A percentile compares a stretch with the other conserved stretches of the same genome.
phyloP scores from a whole-genome alignment of 1,284 basidiomycete species.

The Ganoderma lingzhi region DNA sequence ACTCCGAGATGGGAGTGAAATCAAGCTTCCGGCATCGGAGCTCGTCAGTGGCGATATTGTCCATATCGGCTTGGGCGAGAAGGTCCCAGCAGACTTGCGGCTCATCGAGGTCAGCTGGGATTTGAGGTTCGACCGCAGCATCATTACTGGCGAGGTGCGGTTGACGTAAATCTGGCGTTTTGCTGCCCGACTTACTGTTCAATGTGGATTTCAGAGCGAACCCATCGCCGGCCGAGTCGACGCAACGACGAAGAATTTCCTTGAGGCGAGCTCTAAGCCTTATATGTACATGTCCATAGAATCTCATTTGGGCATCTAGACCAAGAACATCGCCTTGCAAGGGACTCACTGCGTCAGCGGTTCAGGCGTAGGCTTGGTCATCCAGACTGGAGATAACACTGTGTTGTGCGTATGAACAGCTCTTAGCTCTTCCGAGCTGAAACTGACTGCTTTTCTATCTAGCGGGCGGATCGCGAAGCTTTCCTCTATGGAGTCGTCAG shows the following conservation, averaged over 20 bases:
- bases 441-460: neutral
- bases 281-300: conserved; percentile 45
- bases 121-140: conserved; percentile 63
- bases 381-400: conserved; percentile 64
- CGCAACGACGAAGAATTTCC: conserved; percentile 22
- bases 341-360: conserved; percentile 69
- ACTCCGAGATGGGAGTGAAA: conserved; percentile 47
- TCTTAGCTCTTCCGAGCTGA: neutral
- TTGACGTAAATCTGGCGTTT: conserved; percentile 45
- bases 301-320: conserved; percentile 61
- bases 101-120: conserved; percentile 55
- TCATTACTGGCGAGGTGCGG: conserved; percentile 66
- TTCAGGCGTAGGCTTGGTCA: conserved; percentile 62
- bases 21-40: conserved; percentile 44
- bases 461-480: conserved; percentile 66
- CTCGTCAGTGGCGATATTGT: conserved; percentile 39
- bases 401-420: conserved; percentile 45
- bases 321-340: conserved; percentile 67
- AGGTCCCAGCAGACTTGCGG: conserved; percentile 56
- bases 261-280: conserved; percentile 8
- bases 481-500: conserved; percentile 50
- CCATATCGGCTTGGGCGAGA: conserved; percentile 45
- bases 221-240: conserved; percentile 22
- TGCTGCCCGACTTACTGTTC: conserved; percentile 24
- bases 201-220: conserved; percentile 34